These are phyloP conservation scores for Syncephalis fuscata DNA, from an alignment of 371 early-diverging fungal species.

Conservation along the genomic window DNA sequence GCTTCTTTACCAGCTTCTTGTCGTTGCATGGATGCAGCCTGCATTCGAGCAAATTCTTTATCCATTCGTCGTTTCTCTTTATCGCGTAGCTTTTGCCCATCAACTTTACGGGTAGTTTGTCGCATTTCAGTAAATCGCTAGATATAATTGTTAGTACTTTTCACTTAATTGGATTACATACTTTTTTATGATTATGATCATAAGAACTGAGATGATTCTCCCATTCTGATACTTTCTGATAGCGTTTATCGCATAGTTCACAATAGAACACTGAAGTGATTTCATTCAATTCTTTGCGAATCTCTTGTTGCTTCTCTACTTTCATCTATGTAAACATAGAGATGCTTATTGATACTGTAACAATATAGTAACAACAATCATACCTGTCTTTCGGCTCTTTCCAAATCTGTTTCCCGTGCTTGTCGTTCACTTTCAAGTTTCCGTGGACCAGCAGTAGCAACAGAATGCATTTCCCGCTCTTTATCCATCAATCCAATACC, in stretches of 20 bases:
- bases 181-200: constrained; percentile 63
- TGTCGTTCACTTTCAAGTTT: constrained; percentile 34
- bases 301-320: constrained; percentile 22
- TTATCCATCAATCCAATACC: constrained; percentile 44
- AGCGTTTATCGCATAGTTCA: constrained; percentile 62
- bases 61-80: constrained; percentile 50
- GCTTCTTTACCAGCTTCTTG: constrained; percentile 13
- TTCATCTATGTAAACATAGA: constrained; percentile 14
- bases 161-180: no score
- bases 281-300: constrained; percentile 36
- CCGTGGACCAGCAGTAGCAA: constrained; percentile 39
- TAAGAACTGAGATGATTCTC: constrained; percentile 60
- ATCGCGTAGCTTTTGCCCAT: constrained; percentile 29
- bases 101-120: constrained; percentile 24
- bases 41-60: constrained; percentile 39
- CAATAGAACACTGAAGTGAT: constrained; percentile 60
- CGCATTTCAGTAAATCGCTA: constrained; percentile 69
- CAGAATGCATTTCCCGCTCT: constrained; percentile 25
- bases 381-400: constrained; percentile 20
- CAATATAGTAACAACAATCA: not conserved
- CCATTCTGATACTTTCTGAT: constrained; percentile 49
- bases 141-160: not conserved
- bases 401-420: constrained; percentile 39
- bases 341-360: not conserved
- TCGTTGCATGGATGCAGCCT: constrained; percentile 39